Conservation (phyloP, 2,329 filamentous ascomycete species). For the Apiospora phragmitis region DNA sequence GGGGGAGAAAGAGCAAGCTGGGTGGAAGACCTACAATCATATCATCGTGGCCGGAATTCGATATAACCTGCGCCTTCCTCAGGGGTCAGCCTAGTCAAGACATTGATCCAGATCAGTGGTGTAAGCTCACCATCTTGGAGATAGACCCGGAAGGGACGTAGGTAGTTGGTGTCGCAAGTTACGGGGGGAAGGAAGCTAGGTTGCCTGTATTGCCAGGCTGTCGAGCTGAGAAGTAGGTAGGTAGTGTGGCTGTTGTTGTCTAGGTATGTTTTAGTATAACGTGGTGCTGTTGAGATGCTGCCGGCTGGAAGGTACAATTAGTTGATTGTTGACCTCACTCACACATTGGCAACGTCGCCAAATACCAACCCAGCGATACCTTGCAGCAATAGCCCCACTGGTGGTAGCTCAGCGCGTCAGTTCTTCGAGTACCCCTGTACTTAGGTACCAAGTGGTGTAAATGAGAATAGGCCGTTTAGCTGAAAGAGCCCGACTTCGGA, state of each 20-base stretch:
- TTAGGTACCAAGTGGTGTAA: no score
- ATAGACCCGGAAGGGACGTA: background rate
- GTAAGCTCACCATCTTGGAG: constrained; percentile 6
- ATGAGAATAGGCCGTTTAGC: no score
- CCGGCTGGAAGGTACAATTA: background rate
- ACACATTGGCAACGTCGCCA: constrained; percentile 7
- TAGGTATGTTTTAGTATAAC: background rate
- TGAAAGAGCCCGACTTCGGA: background rate
- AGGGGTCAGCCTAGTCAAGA: constrained; percentile 6
- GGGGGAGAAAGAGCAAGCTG: background rate
- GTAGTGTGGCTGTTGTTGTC: background rate
- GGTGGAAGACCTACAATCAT: constrained; percentile 77
- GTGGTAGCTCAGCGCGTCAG: background rate
- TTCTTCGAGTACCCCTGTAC: background rate
- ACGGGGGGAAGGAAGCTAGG: background rate
- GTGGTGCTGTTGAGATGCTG: constrained; percentile 1
- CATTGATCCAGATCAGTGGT: background rate
- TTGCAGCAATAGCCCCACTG: background rate
- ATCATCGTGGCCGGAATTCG: constrained; percentile 91
- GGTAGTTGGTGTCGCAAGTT: background rate
- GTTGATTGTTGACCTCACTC: background rate
- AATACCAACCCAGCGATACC: constrained; percentile 4
- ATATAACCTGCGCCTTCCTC: constrained; percentile 67
- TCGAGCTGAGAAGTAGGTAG: background rate
- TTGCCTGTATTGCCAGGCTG: background rate